Evolutionary conservation across 1,139 yeast species (phyloP).

Genomic region (Blastobotrys ciferrii): DNA sequence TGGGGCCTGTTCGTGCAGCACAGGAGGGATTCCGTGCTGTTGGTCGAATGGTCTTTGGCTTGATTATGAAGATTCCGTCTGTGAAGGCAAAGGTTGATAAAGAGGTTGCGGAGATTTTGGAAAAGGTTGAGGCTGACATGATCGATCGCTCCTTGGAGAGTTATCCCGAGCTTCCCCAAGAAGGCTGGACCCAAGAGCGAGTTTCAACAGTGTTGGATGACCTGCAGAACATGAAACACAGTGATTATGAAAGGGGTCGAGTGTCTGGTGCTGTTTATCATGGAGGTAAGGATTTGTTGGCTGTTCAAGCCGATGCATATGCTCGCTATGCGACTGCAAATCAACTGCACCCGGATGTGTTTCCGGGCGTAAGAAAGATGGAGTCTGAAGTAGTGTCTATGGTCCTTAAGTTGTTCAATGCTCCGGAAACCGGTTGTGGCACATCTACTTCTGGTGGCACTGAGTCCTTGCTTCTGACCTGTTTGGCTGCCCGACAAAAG

Average conservation of each 20-base stretch:
- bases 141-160: slow-evolving; percentile 51
- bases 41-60: slow-evolving; percentile 19
- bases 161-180: slow-evolving; percentile 53
- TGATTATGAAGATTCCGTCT: slow-evolving; percentile 44
- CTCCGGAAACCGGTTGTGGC: slow-evolving; percentile 72
- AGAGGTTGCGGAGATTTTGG: slow-evolving; percentile 53
- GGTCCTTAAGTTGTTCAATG: slow-evolving; percentile 79
- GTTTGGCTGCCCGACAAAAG: slow-evolving; percentile 73
- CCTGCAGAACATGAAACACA: slow-evolving; percentile 50
- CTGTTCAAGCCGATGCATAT: slow-evolving; percentile 74
- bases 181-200: slow-evolving; percentile 50
- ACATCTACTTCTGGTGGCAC: slow-evolving; percentile 98
- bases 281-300: slow-evolving; percentile 75
- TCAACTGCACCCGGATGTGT: slow-evolving; percentile 94
- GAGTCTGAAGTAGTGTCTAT: slow-evolving; percentile 92
- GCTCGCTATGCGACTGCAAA: slow-evolving; percentile 80
- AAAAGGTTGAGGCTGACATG: slow-evolving; percentile 52
- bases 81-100: slow-evolving; percentile 54
- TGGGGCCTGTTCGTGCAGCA: slow-evolving; percentile 17
- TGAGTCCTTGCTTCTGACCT: slow-evolving; percentile 81
- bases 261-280: slow-evolving; percentile 97
- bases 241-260: slow-evolving; percentile 79
- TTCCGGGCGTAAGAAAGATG: slow-evolving; percentile 96
- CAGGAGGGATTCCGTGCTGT: slow-evolving; percentile 16
- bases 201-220: slow-evolving; percentile 47